Base-by-base conservation (phyloP, 371 early-diverging fungal species). In the Choanephora cucurbitarum region DNA sequence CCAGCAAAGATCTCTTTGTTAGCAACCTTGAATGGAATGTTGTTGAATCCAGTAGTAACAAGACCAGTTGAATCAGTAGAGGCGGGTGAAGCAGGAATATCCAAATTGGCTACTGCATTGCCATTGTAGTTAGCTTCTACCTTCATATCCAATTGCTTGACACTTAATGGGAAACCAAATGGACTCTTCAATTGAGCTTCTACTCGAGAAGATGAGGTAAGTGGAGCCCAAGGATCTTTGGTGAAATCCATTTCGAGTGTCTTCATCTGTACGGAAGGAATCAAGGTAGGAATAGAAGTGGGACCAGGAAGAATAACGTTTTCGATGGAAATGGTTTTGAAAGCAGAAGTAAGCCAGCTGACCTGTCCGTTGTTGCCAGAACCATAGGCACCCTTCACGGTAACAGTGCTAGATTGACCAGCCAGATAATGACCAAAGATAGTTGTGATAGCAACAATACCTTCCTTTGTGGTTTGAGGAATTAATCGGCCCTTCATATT, bases 81-180 rank as follows among this genome's bases (percentile, higher is more conserved):
- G n/a, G 85, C 75, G 23, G 67, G 48, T 18, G 67, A 70, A 44
- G 68, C 60, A 44, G 85, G 85, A 19, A 83, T 61, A 54, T 70
- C 65, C 49, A 85, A 62, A 23, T 44, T 50, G 41, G 83, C 85
- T 13, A 82, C 66, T 32, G 54, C 51, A 40, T 52, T 55, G 22
- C 77, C 77, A 5, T 50, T 41, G 23, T 56, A 65, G 19, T 52
- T 64, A 23, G 70, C 71, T 17, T 42, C 52, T 42, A 80, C 77
- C 19, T 75, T 50, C 74, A 82, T 77, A 55, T 75, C 66, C 23
- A 84, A 61, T 28, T 72, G 64, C 14, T 56, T 50, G 40, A 85
- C 79, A 55, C 55, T 69, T 40, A 85, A 65, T 49, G 83, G 81
- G 83, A 83, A 82, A 10, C 80, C 72, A 31, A 83, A 83, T 3